Percentiles rank a stretch among this genome's conserved stretches.
These are phyloP conservation scores for Raphanus raphanistrum DNA, from an alignment of 345 rosid genomes.

Conservation along the genomic window DNA sequence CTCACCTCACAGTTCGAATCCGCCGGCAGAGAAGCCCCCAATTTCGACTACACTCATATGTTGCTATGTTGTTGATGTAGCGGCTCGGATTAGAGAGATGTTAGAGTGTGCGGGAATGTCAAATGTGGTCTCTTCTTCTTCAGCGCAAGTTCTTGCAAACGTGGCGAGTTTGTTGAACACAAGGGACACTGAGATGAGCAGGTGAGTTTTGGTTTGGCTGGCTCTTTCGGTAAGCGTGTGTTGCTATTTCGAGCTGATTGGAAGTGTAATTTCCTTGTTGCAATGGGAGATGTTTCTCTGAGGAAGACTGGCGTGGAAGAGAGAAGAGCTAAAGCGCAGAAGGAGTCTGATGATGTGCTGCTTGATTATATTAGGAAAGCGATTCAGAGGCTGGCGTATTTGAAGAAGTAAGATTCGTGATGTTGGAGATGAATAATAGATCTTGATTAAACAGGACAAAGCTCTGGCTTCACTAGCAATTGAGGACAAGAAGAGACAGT, in stretches of 20 bases:
- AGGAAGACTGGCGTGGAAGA: constrained; percentile 90
- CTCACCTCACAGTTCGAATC: too few relatives aligned
- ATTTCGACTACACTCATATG: constrained; percentile 1
- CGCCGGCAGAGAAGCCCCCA: too few relatives aligned
- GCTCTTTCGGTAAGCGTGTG: neutral
- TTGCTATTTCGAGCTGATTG: too few relatives aligned
- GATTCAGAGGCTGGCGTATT: constrained; percentile 76
- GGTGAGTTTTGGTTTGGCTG: constrained; percentile 43
- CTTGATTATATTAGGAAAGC: constrained; percentile 96
- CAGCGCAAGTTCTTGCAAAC: constrained; percentile 86
- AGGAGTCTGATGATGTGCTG: constrained; percentile 82
- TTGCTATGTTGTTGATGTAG: constrained; percentile 34
- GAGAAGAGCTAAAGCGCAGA: constrained; percentile 80
- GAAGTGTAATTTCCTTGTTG: constrained; percentile 69
- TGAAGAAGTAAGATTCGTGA: constrained; percentile 64
- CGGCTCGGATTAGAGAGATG: constrained; percentile 85
- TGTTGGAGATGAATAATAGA: too few relatives aligned
- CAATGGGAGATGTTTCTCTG: constrained; percentile 83
- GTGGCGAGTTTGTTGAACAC: constrained; percentile 91
- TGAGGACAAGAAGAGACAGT: constrained; percentile 90
- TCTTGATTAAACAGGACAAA: constrained; percentile 60
- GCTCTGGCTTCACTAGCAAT: constrained; percentile 90
- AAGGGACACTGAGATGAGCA: constrained; percentile 85
- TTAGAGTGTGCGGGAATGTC: constrained; percentile 79
- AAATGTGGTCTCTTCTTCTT: constrained; percentile 68